These are phyloP conservation scores for Cercospora canescens DNA, from an alignment of 2,329 filamentous ascomycete genomes.

Conservation along the genomic window DNA sequence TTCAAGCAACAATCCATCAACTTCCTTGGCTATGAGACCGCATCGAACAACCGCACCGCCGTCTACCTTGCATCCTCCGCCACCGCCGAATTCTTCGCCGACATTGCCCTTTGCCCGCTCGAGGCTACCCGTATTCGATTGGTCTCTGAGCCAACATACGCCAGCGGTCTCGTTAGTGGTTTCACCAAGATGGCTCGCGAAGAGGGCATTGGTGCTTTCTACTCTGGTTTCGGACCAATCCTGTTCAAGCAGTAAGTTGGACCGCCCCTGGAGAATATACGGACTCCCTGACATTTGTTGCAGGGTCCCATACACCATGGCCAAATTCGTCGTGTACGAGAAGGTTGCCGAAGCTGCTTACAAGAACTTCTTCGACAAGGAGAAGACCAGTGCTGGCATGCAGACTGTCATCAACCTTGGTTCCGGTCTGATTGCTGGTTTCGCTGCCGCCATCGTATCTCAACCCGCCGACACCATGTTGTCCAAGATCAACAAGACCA, in stretches of 20 bases:
- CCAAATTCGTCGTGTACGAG: constrained; percentile 94
- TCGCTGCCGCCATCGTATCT: constrained; percentile 82
- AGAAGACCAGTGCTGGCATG: constrained; percentile 62
- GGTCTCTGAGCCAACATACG: constrained; percentile 84
- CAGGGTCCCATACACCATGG: constrained; percentile 89
- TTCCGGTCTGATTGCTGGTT: constrained; percentile 81
- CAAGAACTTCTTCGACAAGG: constrained; percentile 65
- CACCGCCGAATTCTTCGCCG: constrained; percentile 61
- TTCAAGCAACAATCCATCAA: constrained; percentile 93
- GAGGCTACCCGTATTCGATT: constrained; percentile 93
- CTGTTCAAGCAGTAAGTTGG: constrained; percentile 70
- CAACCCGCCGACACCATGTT: constrained; percentile 94
- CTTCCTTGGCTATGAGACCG: constrained; percentile 73
- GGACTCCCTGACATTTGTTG: constrained; percentile 10
- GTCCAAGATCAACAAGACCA: constrained; percentile 94
- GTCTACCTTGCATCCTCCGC: constrained; percentile 72
- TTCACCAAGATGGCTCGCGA: constrained; percentile 68
- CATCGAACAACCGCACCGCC: constrained; percentile 73
- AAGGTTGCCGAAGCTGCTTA: constrained; percentile 79
- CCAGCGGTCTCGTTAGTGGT: constrained; percentile 73
- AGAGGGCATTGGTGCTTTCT: constrained; percentile 68
- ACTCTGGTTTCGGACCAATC: constrained; percentile 87
- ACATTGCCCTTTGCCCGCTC: constrained; percentile 85
- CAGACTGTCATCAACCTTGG: constrained; percentile 83
- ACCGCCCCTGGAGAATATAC: background rate